These are phyloP conservation scores for Paraphoma sp. DNA, from an alignment of 2,329 filamentous ascomycete species.

Conservation along the genomic window DNA sequence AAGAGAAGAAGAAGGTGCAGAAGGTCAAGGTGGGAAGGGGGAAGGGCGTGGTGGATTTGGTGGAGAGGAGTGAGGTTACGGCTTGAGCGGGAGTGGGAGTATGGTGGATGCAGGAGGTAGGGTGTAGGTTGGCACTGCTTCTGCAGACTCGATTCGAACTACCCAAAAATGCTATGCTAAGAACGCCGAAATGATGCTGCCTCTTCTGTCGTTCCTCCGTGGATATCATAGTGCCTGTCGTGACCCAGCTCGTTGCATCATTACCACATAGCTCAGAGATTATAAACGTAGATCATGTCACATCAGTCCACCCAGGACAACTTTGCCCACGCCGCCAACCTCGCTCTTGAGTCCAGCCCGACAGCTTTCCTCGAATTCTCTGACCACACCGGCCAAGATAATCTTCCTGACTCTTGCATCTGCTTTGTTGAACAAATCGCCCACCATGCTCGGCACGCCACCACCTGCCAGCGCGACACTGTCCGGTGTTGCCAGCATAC, in stretches of 20 bases:
- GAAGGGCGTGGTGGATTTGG: constrained; percentile 79
- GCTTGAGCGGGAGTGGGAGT: constrained; percentile 2
- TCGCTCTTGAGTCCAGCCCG: constrained; percentile 78
- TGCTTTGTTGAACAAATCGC: constrained; percentile 88
- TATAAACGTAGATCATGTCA: constrained; percentile 28
- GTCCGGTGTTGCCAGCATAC: constrained; percentile 75
- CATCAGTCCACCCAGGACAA: constrained; percentile 88
- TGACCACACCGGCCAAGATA: constrained; percentile 82
- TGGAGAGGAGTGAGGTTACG: constrained; percentile 69
- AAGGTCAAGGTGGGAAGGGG: constrained; percentile 80
- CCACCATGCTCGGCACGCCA: constrained; percentile 57
- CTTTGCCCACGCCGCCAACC: constrained; percentile 82
- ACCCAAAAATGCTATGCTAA: neutral
- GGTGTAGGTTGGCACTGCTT: no score
- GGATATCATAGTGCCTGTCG: constrained; percentile 6
- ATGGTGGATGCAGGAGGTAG: no score
- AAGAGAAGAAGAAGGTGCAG: constrained; percentile 30
- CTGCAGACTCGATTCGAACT: no score
- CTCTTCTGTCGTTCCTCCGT: neutral
- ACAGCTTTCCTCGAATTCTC: constrained; percentile 92
- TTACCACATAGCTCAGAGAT: neutral
- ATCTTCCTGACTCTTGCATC: constrained; percentile 87
- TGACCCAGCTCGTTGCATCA: neutral
- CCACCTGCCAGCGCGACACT: constrained; percentile 30
- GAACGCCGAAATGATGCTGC: neutral